These are phyloP conservation scores for Panicum hallii DNA, from an alignment of 202 grass and related monocot genomes.

Conservation along the genomic window DNA sequence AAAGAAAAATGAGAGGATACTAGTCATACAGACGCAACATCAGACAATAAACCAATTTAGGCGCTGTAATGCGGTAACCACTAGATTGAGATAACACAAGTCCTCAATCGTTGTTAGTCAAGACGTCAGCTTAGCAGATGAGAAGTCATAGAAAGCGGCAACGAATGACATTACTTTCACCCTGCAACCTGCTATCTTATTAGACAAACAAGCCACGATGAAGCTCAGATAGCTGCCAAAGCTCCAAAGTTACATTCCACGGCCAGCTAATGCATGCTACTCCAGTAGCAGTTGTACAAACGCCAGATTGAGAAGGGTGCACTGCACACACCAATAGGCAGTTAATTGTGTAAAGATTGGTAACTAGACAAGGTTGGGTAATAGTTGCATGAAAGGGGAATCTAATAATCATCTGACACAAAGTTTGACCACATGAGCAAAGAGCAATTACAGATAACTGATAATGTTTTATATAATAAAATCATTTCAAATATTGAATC, in stretches of 20 bases:
- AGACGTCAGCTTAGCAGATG: slow-evolving; percentile 32
- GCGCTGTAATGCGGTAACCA: slow-evolving; percentile 41
- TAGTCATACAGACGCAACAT: background rate
- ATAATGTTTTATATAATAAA: slow-evolving; percentile 17
- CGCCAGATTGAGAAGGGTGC: background rate
- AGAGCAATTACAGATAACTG: background rate
- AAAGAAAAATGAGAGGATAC: background rate
- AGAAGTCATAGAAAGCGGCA: slow-evolving; percentile 35
- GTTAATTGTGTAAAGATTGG: background rate
- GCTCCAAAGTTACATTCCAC: slow-evolving; percentile 27
- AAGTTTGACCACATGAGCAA: slow-evolving; percentile 32
- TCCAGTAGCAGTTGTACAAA: background rate
- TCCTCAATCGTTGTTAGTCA: background rate
- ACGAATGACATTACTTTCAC: slow-evolving; percentile 30
- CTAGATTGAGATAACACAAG: slow-evolving; percentile 39
- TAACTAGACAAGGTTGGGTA: background rate
- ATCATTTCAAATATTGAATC: background rate
- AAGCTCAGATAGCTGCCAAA: background rate
- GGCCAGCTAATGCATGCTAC: slow-evolving; percentile 37
- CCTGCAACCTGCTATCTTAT: slow-evolving; percentile 14
- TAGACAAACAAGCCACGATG: slow-evolving; percentile 1
- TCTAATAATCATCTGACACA: slow-evolving; percentile 10
- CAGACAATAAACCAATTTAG: slow-evolving; percentile 39
- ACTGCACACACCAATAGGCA: slow-evolving; percentile 1
- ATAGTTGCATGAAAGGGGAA: background rate